These are phyloP conservation scores for Decorospora gaudefroyi DNA, from an alignment of 2,329 filamentous ascomycete species.

Conservation along the genomic window DNA sequence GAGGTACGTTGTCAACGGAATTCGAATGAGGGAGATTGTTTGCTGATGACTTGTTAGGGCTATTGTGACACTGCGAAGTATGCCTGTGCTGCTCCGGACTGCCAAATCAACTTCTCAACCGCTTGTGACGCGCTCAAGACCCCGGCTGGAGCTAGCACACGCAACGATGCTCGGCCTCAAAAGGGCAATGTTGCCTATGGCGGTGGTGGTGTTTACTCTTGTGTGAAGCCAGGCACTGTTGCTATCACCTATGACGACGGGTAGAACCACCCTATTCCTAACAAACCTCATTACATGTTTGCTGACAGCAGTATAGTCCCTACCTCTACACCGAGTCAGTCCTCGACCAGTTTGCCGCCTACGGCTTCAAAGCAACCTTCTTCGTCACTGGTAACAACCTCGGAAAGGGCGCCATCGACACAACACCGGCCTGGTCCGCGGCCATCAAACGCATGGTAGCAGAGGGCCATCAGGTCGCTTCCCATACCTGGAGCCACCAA, in stretches of 20 bases:
- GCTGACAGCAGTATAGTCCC: constrained; percentile 44
- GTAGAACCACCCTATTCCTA: constrained; percentile 1
- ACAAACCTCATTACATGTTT: no score
- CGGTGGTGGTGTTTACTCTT: constrained; percentile 60
- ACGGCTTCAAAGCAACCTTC: constrained; percentile 68
- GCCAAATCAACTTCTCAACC: constrained; percentile 63
- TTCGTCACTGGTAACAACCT: constrained; percentile 65
- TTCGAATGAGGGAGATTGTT: constrained; percentile 3
- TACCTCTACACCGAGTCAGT: constrained; percentile 64
- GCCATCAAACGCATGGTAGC: constrained; percentile 60
- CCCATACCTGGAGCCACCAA: constrained; percentile 61
- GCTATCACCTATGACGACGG: constrained; percentile 72
- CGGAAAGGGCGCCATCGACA: constrained; percentile 62
- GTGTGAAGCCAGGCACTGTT: constrained; percentile 59
- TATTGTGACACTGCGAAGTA: constrained; percentile 60
- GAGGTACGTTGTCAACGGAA: constrained; percentile 27
- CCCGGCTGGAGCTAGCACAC: constrained; percentile 60
- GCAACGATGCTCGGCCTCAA: constrained; percentile 57
- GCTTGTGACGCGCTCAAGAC: constrained; percentile 63
- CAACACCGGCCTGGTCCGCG: constrained; percentile 51
- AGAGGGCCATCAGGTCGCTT: constrained; percentile 65
- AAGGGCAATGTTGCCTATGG: constrained; percentile 62
- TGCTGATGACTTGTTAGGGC: constrained; percentile 24
- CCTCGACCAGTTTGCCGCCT: constrained; percentile 61
- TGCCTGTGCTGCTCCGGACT: constrained; percentile 65